These are phyloP conservation scores for Epichloe typhina DNA, from an alignment of 2,329 filamentous ascomycete genomes.

Conservation along the genomic window DNA sequence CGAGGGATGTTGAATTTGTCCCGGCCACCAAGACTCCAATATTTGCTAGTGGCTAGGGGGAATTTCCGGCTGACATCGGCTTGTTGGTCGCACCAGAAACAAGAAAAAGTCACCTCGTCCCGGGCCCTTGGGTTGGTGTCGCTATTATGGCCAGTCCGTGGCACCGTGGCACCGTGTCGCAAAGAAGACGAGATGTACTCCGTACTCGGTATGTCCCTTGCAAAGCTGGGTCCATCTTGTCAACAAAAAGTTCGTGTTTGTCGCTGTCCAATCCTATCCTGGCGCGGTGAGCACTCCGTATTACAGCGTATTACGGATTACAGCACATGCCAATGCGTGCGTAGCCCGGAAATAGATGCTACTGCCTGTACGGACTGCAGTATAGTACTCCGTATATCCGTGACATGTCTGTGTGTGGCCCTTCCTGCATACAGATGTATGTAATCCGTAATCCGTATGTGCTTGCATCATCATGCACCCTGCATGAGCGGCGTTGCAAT, in stretches of 20 bases:
- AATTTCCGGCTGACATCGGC: not conserved
- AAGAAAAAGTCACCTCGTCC: not conserved
- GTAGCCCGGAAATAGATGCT: too few relatives aligned
- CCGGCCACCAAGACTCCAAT: too few relatives aligned
- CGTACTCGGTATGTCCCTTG: too few relatives aligned
- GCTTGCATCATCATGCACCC: not conserved
- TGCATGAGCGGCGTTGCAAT: not conserved
- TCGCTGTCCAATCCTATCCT: too few relatives aligned
- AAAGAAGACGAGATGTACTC: not conserved
- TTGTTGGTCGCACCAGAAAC: not conserved
- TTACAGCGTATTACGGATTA: too few relatives aligned
- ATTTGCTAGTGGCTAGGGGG: not conserved
- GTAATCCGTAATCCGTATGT: not conserved
- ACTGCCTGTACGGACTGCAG: too few relatives aligned
- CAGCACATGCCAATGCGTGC: too few relatives aligned
- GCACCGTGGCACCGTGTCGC: conserved; percentile 1
- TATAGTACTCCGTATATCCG: too few relatives aligned
- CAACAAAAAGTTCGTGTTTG: too few relatives aligned
- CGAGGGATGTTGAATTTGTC: not conserved
- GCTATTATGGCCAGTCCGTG: not conserved
- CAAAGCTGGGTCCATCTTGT: not conserved
- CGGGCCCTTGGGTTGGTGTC: not conserved
- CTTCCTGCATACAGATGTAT: not conserved
- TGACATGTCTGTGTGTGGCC: too few relatives aligned
- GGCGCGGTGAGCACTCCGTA: too few relatives aligned